Conservation (phyloP, 2,329 filamentous ascomycete species). For the Colletotrichum paranaense region DNA sequence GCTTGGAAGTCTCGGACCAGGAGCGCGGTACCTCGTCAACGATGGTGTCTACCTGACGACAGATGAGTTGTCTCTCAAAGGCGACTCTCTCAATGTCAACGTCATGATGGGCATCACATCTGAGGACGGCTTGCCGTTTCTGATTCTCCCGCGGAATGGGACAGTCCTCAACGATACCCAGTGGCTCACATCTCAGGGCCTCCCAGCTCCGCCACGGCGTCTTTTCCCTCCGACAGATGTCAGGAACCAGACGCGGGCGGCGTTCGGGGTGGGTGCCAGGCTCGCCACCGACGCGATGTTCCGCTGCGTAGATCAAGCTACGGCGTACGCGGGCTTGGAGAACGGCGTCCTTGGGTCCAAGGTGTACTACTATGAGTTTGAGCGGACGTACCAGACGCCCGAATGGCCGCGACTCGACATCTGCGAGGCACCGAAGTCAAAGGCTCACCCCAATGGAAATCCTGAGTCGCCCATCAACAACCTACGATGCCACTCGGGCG, state of each 20-base stretch:
- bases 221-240: conserved; percentile 62
- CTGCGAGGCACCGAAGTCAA: conserved; percentile 51
- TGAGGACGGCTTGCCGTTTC: conserved; percentile 67
- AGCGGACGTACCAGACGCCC: conserved; percentile 64
- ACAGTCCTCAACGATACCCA: conserved; percentile 48
- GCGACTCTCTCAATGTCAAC: conserved; percentile 59
- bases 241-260: conserved; percentile 60
- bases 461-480: conserved; percentile 45
- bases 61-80: conserved; percentile 58
- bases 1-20: conserved; percentile 51
- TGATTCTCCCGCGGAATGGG: conserved; percentile 45
- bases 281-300: conserved; percentile 69
- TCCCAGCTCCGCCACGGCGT: conserved; percentile 44
- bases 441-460: conserved; percentile 53
- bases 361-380: conserved; percentile 70
- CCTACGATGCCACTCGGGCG: conserved; percentile 61
- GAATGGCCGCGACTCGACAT: conserved; percentile 65
- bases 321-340: conserved; percentile 60
- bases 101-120: conserved; percentile 67
- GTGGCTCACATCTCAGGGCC: conserved; percentile 48
- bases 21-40: conserved; percentile 65
- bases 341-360: conserved; percentile 55
- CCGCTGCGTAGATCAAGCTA: conserved; percentile 70
- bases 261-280: conserved; percentile 65
- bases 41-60: conserved; percentile 65